These are phyloP conservation scores for Paraconiothyrium sp. DNA, from an alignment of 2,329 filamentous ascomycete species.

Conservation along the genomic window DNA sequence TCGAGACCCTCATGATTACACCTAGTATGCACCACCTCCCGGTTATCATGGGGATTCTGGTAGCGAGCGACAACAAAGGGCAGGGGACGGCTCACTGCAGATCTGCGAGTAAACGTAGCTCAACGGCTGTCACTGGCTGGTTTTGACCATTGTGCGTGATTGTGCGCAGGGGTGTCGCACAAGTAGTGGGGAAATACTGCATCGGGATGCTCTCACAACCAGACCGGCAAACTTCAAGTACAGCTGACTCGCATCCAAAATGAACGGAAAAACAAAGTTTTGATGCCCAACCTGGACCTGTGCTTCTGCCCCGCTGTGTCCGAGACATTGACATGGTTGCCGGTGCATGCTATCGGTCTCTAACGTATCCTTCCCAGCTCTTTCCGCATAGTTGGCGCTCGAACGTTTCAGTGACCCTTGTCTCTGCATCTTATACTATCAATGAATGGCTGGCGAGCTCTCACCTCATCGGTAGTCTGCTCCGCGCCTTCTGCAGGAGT, in stretches of 20 bases:
- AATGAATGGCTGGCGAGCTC: neutral
- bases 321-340: conserved; percentile 28
- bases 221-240: neutral
- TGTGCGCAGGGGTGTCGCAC: neutral
- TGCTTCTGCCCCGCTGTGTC: conserved; percentile 24
- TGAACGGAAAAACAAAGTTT: conserved; percentile 9
- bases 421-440: neutral
- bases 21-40: neutral
- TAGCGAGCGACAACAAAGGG: conserved; percentile 18
- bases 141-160: neutral
- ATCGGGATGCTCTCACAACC: conserved; percentile 5
- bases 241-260: conserved; percentile 10
- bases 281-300: conserved; percentile 7
- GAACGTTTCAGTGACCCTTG: conserved; percentile 2
- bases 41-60: conserved; percentile 1
- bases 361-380: neutral
- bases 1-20: conserved; percentile 6
- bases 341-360: conserved; percentile 2
- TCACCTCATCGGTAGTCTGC: neutral
- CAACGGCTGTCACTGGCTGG: conserved; percentile 31
- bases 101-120: conserved; percentile 15
- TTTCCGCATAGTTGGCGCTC: conserved; percentile 3
- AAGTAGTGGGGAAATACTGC: conserved; percentile 14
- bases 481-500: neutral
- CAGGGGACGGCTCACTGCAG: conserved; percentile 14